A percentile compares a stretch with the other conserved stretches of the same genome.
Conservation (phyloP, 257 asterid genomes). For the Mitragyna speciosa region DNA sequence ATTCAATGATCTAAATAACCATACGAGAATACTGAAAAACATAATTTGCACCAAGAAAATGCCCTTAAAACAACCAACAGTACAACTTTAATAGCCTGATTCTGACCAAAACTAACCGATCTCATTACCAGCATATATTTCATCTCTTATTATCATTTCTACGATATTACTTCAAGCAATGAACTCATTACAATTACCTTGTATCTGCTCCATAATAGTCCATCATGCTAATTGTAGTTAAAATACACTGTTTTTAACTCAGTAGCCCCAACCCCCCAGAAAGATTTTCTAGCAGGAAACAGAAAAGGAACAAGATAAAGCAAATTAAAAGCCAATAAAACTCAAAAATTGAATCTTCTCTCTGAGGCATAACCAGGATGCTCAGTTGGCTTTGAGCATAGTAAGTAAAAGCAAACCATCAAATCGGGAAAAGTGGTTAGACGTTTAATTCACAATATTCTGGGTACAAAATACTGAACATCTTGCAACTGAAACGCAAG, state of each 20-base stretch:
- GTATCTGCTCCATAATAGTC: not conserved
- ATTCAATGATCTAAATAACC: constrained; percentile 14
- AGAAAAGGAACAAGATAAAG: not conserved
- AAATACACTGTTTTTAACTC: not conserved
- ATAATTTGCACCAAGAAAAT: not conserved
- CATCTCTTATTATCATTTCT: not conserved
- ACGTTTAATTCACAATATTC: too few relatives aligned
- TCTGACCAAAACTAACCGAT: not conserved
- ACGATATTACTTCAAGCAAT: not conserved
- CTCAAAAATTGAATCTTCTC: too few relatives aligned
- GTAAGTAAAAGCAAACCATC: too few relatives aligned
- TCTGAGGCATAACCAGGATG: not conserved
- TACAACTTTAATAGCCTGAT: not conserved
- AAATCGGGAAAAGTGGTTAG: too few relatives aligned
- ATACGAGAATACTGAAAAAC: not conserved
- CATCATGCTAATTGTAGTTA: not conserved
- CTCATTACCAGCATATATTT: not conserved
- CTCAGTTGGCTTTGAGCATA: not conserved
- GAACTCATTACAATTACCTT: not conserved
- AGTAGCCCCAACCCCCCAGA: not conserved
- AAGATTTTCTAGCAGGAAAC: not conserved
- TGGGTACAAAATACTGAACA: not conserved
- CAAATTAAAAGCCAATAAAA: not conserved
- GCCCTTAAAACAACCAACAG: not conserved
- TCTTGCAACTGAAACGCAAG: not conserved